phyloP scores from a whole-genome alignment of 805 yeast species.

The Starmerella tilneyi region DNA sequence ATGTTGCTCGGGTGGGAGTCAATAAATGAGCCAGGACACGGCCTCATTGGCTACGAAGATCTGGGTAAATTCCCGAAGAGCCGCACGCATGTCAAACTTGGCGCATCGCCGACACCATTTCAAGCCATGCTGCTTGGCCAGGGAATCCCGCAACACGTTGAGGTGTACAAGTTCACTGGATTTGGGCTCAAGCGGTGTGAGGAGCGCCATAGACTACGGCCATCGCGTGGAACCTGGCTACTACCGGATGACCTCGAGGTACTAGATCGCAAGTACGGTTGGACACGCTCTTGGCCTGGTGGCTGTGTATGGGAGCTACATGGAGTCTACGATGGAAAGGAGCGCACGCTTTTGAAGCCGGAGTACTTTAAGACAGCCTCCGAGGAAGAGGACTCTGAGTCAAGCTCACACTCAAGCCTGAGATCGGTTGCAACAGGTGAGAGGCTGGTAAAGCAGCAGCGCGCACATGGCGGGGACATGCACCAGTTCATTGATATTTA shows the following conservation, averaged over 20 bases:
- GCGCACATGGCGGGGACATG: constrained; percentile 8
- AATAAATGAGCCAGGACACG: constrained; percentile 74
- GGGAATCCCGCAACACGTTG: constrained; percentile 63
- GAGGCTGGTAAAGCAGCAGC: background rate
- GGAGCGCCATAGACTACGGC: constrained; percentile 50
- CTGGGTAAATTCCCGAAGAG: constrained; percentile 30
- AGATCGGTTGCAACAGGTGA: background rate
- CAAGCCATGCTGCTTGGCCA: constrained; percentile 66
- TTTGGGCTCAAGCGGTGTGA: constrained; percentile 61
- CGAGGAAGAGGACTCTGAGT: background rate
- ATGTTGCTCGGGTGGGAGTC: constrained; percentile 65
- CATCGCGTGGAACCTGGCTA: constrained; percentile 61
- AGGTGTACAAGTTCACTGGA: constrained; percentile 55
- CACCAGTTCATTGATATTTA: constrained; percentile 42
- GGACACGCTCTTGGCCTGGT: constrained; percentile 71
- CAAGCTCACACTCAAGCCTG: background rate
- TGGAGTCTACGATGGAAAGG: constrained; percentile 57
- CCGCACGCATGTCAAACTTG: constrained; percentile 48
- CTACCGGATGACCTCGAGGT: constrained; percentile 34
- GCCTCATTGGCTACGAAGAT: constrained; percentile 55
- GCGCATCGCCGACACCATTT: constrained; percentile 73
- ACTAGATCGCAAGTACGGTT: constrained; percentile 57
- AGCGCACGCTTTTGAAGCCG: constrained; percentile 33
- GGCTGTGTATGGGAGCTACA: constrained; percentile 72
- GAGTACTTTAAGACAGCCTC: constrained; percentile 39